Conservation (phyloP, 2,329 filamentous ascomycete genomes). For the Scedosporium minutisporum region DNA sequence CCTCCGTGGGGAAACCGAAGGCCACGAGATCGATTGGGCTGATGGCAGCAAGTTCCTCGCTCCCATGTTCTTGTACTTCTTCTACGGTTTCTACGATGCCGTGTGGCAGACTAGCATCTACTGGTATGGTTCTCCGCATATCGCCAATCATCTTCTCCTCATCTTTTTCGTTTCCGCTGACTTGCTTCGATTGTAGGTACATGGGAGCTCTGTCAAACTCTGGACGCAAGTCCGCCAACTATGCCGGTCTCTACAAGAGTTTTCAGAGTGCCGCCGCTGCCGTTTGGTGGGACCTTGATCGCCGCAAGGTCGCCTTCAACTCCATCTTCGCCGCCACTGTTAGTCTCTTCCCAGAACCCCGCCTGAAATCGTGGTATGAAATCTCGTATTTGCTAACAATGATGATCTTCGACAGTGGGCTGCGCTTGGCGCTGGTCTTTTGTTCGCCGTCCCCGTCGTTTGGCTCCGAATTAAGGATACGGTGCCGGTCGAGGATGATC, state of each 20-base stretch:
- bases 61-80: constrained; percentile 82
- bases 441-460: constrained; percentile 73
- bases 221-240: constrained; percentile 81
- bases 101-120: constrained; percentile 86
- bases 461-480: constrained; percentile 71
- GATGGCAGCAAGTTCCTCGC: constrained; percentile 54
- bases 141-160: not conserved
- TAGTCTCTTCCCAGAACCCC: constrained; percentile 14
- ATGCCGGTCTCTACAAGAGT: constrained; percentile 76
- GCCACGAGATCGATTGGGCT: constrained; percentile 49
- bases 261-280: constrained; percentile 82
- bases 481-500: constrained; percentile 70
- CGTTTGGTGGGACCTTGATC: constrained; percentile 64
- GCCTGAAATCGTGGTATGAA: not conserved
- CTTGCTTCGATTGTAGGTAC: constrained; percentile 49
- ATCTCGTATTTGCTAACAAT: constrained; percentile 11
- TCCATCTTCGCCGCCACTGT: constrained; percentile 54
- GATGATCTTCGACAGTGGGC: constrained; percentile 44
- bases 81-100: constrained; percentile 83
- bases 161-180: constrained; percentile 21
- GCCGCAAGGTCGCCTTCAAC: constrained; percentile 52
- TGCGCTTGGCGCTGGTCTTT: constrained; percentile 60
- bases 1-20: constrained; percentile 29
- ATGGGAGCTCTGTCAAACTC: constrained; percentile 94
- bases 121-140: constrained; percentile 59